Evolutionary conservation across 2,329 filamentous ascomycete species (phyloP).

Genomic region (Fusarium zealandicum): DNA sequence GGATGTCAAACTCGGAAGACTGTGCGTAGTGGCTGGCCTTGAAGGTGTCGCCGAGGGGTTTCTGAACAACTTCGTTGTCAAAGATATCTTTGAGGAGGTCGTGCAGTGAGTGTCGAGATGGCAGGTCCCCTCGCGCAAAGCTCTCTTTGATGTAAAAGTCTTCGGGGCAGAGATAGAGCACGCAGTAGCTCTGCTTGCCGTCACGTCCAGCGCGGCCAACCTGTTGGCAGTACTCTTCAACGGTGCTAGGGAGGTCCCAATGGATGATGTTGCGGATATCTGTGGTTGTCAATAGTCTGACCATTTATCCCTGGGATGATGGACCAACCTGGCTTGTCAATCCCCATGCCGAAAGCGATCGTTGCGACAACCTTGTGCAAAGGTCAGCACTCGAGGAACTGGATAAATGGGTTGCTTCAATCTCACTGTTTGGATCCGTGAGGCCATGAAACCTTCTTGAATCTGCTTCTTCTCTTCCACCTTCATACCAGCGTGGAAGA

Average conservation of each 20-base stretch:
- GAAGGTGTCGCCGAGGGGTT: conserved; percentile 30
- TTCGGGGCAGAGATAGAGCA: conserved; percentile 64
- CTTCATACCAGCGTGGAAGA: conserved; percentile 61
- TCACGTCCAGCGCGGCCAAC: conserved; percentile 64
- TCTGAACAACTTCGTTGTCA: conserved; percentile 37
- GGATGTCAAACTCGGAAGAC: conserved; percentile 61
- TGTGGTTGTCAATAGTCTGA: conserved; percentile 20
- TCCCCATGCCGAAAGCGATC: conserved; percentile 67
- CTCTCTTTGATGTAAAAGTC: conserved; percentile 66
- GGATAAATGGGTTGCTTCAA: accelerated
- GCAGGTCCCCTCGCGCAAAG: conserved; percentile 66
- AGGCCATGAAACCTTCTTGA: conserved; percentile 61
- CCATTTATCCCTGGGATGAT: too few relatives aligned
- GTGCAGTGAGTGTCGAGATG: conserved; percentile 57
- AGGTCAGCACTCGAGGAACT: not conserved
- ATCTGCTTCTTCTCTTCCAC: conserved; percentile 52
- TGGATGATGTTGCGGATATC: conserved; percentile 64
- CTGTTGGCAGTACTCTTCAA: conserved; percentile 66
- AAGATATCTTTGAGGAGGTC: conserved; percentile 61
- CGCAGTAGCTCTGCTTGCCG: conserved; percentile 60
- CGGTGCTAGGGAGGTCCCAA: conserved; percentile 57
- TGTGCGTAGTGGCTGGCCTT: conserved; percentile 56
- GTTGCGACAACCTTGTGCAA: conserved; percentile 50
- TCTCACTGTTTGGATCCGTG: conserved; percentile 47
- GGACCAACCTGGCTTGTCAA: conserved; percentile 55